phyloP scores from a whole-genome alignment of 345 rosid species.

The Salix suchowensis region DNA sequence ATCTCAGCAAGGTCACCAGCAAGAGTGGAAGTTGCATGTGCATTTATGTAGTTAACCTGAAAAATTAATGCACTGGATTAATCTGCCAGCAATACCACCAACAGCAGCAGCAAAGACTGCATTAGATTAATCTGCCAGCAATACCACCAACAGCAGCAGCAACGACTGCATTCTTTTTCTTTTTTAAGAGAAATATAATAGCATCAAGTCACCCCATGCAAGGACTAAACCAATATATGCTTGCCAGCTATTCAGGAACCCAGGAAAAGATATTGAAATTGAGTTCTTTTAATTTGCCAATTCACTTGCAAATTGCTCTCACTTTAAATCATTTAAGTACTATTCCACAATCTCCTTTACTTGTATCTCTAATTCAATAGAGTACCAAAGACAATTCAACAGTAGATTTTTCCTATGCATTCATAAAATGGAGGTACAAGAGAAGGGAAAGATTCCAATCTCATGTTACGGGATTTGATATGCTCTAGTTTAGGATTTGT shows the following conservation, averaged over 20 bases:
- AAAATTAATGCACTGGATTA: slow-evolving; percentile 9
- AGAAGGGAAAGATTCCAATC: background rate
- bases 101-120: background rate
- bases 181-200: no score
- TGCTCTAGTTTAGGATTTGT: no score
- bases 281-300: background rate
- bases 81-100: background rate
- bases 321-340: background rate
- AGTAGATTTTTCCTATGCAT: background rate
- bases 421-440: background rate
- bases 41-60: slow-evolving; percentile 95
- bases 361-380: background rate
- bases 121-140: slow-evolving; percentile 1
- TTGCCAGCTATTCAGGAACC: background rate
- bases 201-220: background rate
- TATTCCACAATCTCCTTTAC: background rate
- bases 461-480: background rate
- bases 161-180: background rate
- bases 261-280: background rate
- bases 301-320: background rate
- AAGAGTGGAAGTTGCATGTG: slow-evolving; percentile 95
- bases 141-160: background rate
- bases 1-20: slow-evolving; percentile 99
- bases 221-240: background rate
- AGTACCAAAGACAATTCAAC: background rate